Conservation (phyloP, 352 stramenopile genomes). For the Phytopythium litorale region DNA sequence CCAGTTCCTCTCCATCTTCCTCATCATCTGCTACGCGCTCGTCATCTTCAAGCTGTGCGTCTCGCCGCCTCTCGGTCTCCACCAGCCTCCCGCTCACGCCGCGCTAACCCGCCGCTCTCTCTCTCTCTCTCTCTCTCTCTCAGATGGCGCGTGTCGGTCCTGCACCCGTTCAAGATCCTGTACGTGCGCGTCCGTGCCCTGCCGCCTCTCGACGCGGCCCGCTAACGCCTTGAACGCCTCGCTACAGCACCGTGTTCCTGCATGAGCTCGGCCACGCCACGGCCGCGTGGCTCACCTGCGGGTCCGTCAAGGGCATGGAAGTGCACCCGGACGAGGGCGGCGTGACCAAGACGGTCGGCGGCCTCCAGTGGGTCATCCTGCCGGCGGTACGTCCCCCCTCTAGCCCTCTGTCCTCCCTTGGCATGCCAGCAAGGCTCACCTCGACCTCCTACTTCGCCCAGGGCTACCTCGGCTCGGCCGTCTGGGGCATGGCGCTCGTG, state of each 20-base stretch:
- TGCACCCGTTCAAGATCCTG: conserved; percentile 89
- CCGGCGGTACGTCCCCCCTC: conserved; percentile 38
- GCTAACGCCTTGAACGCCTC: background rate
- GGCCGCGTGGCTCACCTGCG: conserved; percentile 83
- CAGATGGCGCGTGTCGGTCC: conserved; percentile 80
- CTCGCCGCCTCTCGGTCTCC: background rate
- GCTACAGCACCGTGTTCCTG: conserved; percentile 77
- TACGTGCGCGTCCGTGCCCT: conserved; percentile 25
- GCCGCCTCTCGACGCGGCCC: conserved; percentile 4
- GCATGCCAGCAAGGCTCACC: background rate
- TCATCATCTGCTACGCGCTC: conserved; percentile 83
- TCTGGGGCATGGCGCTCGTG: conserved; percentile 86
- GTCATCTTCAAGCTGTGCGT: conserved; percentile 85
- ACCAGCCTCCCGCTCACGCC: background rate
- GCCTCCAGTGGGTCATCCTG: conserved; percentile 68
- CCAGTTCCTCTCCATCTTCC: conserved; percentile 84
- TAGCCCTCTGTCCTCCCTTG: background rate
- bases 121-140: conserved; percentile 11
- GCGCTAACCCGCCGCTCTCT: background rate
- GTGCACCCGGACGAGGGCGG: conserved; percentile 86
- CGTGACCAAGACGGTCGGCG: conserved; percentile 79
- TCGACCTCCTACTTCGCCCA: conserved; percentile 9
- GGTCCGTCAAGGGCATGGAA: conserved; percentile 85
- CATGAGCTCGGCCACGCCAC: conserved; percentile 84
- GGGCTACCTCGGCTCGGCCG: conserved; percentile 82